Evolutionary conservation across 352 stramenopile species (phyloP), one percentile per base, ranked within the genome.

Genomic region (Phytophthora europaea): DNA sequence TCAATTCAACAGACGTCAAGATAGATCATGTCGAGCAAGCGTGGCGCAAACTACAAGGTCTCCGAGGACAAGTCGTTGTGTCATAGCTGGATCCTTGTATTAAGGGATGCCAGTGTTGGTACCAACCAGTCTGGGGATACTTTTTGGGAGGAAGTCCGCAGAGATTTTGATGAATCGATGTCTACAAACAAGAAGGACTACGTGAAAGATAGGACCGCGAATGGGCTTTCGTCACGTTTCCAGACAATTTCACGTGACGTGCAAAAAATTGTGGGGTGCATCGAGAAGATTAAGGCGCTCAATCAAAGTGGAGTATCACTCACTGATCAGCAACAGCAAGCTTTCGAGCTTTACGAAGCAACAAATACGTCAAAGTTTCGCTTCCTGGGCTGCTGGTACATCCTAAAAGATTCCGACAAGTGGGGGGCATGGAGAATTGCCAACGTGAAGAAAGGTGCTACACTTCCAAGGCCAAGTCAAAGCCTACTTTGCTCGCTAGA

Each of bases 181-280:
- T 26, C 18, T 48, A 16, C 13, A 4, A 60, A 28, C n/a, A 45
- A 26, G 18, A 60, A n/a, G 15, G 34, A 43, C 34, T 48, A 47
- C 31, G 31, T 28, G 12, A 61, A 47, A 33, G n/a, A 40, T 22
- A 26, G 54, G n/a, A 45, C 13, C 18, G 54, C 34, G 10, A 52
- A 20, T 22, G 34, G 34, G 36, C 56, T 62, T 36, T 36, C n/a
- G 56, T 62, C 56, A n/a, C 36, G 56, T 1, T 61, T 62, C 22
- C 56, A 62, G 36, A 52, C 56, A n/a, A 62, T 62, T 62, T 62
- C 56, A 38, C 56, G 36, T 4, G 20, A 36, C 38, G 56, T 62
- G 22, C 38, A 51, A 33, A 62, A 50, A 20, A 43, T 62, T n/a
- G 34, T 62, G 13, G 56, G 56, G n/a, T 62, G 54, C 34, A 52